A percentile compares a stretch with the other conserved stretches of the same genome.
phyloP scores from a whole-genome alignment of 2,329 filamentous ascomycete genomes.

The Thelonectria blattea region DNA sequence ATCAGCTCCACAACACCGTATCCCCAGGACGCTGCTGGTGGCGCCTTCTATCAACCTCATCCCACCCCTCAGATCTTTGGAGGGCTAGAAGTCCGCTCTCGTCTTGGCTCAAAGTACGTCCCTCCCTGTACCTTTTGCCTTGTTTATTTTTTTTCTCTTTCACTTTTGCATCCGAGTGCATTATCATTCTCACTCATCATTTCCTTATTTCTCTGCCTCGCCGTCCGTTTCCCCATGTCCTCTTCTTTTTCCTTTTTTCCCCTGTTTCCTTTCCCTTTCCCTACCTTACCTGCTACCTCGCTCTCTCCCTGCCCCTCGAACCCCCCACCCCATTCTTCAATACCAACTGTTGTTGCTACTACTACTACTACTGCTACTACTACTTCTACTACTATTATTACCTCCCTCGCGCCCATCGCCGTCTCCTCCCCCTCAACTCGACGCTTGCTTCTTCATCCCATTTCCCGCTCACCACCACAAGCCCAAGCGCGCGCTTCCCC shows the following conservation, averaged over 20 bases:
- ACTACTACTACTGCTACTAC: no score
- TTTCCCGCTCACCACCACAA: not conserved
- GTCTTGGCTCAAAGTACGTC: slow-evolving; percentile 62
- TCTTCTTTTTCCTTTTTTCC: not conserved
- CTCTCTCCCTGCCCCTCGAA: not conserved
- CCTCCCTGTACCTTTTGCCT: not conserved
- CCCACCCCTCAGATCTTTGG: slow-evolving; percentile 53
- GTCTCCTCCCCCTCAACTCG: not conserved
- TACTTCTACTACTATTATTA: no score
- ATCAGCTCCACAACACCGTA: slow-evolving; percentile 56
- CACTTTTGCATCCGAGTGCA: not conserved
- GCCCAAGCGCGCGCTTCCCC: not conserved
- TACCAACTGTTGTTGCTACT: no score
- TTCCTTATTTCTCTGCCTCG: not conserved
- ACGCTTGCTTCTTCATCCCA: not conserved
- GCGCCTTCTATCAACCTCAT: slow-evolving; percentile 55
- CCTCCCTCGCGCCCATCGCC: not conserved
- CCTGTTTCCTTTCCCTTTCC: not conserved
- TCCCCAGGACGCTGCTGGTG: slow-evolving; percentile 53
- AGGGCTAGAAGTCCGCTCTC: slow-evolving; percentile 59
- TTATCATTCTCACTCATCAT: slow-evolving; percentile 8
- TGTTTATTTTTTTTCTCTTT: not conserved
- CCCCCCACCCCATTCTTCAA: not conserved
- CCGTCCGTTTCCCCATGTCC: slow-evolving; percentile 6
- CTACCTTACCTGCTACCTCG: not conserved